These are phyloP conservation scores for Cadophora gregata DNA, from an alignment of 2,329 filamentous ascomycete species.

Conservation along the genomic window DNA sequence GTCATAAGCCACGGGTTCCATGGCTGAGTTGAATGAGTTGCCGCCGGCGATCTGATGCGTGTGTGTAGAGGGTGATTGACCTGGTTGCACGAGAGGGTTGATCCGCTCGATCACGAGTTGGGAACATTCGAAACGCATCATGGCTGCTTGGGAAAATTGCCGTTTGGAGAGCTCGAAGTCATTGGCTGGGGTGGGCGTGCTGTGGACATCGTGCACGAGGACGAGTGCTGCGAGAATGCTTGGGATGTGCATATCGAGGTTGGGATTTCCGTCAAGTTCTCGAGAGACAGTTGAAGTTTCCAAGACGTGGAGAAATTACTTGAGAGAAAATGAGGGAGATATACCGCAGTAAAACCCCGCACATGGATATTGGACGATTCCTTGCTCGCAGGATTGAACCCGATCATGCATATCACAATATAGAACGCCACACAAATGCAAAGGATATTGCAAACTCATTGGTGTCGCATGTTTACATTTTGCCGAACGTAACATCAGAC, in stretches of 20 bases:
- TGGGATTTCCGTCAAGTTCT: not conserved
- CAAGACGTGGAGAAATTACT: not conserved
- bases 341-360: not conserved
- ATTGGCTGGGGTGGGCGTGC: not conserved
- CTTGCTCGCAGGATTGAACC: not conserved
- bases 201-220: not conserved
- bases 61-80: slow-evolving; percentile 21
- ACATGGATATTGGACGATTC: not conserved
- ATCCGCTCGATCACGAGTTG: slow-evolving; percentile 24
- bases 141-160: slow-evolving; percentile 23
- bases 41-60: slow-evolving; percentile 28
- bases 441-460: not conserved
- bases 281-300: not conserved
- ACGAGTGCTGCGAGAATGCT: not conserved
- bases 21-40: slow-evolving; percentile 28
- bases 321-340: not conserved
- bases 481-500: not conserved
- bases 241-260: not conserved
- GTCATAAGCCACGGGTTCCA: slow-evolving; percentile 41
- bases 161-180: slow-evolving; percentile 11
- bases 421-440: not conserved
- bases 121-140: slow-evolving; percentile 27
- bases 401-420: slow-evolving; percentile 10
- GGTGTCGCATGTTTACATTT: not conserved
- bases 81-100: slow-evolving; percentile 27